Conservation (phyloP, 306 rosid species). For the Quercus berberidifolia region DNA sequence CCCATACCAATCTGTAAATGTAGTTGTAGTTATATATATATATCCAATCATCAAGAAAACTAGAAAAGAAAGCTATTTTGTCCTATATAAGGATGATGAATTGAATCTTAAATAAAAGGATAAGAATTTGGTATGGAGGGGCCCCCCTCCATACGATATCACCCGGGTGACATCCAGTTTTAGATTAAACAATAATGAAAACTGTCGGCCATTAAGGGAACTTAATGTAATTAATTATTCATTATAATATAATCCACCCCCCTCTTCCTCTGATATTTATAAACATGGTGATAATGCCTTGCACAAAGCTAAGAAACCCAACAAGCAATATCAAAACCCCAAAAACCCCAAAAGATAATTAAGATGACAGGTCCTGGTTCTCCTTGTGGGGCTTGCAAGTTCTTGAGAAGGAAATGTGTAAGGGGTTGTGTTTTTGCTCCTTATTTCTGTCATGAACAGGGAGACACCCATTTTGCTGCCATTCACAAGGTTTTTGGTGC, state of each 20-base stretch:
- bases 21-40: slow-evolving; percentile 24
- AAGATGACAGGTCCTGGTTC: slow-evolving; percentile 75
- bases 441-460: slow-evolving; percentile 60
- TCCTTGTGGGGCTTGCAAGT: slow-evolving; percentile 90
- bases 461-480: slow-evolving; percentile 57
- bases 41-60: slow-evolving; percentile 33
- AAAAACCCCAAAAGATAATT: slow-evolving; percentile 1
- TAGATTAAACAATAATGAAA: slow-evolving; percentile 40
- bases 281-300: slow-evolving; percentile 39
- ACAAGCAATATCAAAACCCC: slow-evolving; percentile 1
- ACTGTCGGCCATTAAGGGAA: slow-evolving; percentile 80
- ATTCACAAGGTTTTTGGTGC: slow-evolving; percentile 91
- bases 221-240: slow-evolving; percentile 47
- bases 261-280: slow-evolving; percentile 56
- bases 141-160: no score
- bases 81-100: slow-evolving; percentile 39
- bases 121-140: slow-evolving; percentile 29
- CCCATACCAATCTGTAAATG: slow-evolving; percentile 10
- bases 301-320: slow-evolving; percentile 31
- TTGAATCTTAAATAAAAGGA: slow-evolving; percentile 50
- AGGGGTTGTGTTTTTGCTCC: slow-evolving; percentile 80
- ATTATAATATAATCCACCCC: slow-evolving; percentile 40
- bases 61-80: slow-evolving; percentile 38
- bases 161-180: slow-evolving; percentile 27
- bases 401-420: slow-evolving; percentile 60